phyloP scores from a whole-genome alignment of 1,139 yeast species.

The Pichiaceae sp. region DNA sequence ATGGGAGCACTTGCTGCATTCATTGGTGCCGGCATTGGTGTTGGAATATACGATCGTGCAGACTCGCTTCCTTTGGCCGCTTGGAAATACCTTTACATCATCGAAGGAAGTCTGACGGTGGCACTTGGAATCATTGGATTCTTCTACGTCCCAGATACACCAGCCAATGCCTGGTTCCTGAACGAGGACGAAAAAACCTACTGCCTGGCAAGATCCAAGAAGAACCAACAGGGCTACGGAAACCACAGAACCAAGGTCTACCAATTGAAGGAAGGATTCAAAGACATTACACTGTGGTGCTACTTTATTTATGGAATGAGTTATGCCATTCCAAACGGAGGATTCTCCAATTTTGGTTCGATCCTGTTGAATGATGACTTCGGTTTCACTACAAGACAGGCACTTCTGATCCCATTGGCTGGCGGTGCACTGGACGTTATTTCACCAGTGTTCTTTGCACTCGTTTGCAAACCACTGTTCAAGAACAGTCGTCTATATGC shows the following conservation, averaged over 20 bases:
- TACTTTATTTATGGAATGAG: slow-evolving; percentile 24
- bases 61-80: slow-evolving; percentile 9
- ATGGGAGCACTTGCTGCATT: slow-evolving; percentile 45
- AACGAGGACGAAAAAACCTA: slow-evolving; percentile 25
- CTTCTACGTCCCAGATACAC: slow-evolving; percentile 42
- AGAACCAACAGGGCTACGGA: slow-evolving; percentile 35
- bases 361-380: slow-evolving; percentile 26
- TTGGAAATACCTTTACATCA: slow-evolving; percentile 11
- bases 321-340: slow-evolving; percentile 33
- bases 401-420: slow-evolving; percentile 28
- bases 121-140: slow-evolving; percentile 9
- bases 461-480: slow-evolving; percentile 20
- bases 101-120: slow-evolving; percentile 16
- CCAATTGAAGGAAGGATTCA: slow-evolving; percentile 24
- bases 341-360: slow-evolving; percentile 27
- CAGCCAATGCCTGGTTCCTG: slow-evolving; percentile 36
- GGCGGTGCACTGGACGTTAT: slow-evolving; percentile 32
- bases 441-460: slow-evolving; percentile 24
- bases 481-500: slow-evolving; percentile 11
- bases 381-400: slow-evolving; percentile 8
- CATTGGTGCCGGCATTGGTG: slow-evolving; percentile 40
- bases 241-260: slow-evolving; percentile 28
- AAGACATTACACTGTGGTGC: slow-evolving; percentile 23
- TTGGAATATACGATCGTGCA: slow-evolving; percentile 31
- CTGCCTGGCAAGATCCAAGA: slow-evolving; percentile 25